Evolutionary conservation across 352 stramenopile genomes (phyloP).

Genomic region (Phytophthora ohioensis): DNA sequence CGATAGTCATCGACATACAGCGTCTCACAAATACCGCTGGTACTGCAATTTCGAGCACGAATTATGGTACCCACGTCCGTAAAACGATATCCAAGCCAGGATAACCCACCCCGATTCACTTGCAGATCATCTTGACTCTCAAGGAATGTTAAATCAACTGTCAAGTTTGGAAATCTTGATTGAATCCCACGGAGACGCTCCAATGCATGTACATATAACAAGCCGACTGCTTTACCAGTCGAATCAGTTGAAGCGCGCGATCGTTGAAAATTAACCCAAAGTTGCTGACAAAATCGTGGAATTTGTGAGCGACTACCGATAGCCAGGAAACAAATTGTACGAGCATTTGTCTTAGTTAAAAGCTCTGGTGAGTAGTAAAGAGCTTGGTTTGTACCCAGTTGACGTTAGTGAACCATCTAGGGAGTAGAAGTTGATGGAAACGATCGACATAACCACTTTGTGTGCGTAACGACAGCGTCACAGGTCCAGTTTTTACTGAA

Average conservation of each 20-base stretch:
- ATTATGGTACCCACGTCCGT: constrained; percentile 38
- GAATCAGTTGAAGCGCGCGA: constrained; percentile 23
- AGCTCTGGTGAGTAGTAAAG: constrained; percentile 40
- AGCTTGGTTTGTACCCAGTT: constrained; percentile 45
- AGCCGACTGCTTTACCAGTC: not conserved
- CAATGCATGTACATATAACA: constrained; percentile 30
- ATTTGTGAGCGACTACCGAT: not conserved
- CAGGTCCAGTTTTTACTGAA: not conserved
- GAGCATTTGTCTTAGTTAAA: not conserved
- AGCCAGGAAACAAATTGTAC: constrained; percentile 34
- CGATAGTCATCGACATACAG: constrained; percentile 56
- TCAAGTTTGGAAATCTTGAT: constrained; percentile 14
- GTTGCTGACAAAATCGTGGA: constrained; percentile 31
- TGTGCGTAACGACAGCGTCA: constrained; percentile 26
- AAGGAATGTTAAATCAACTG: constrained; percentile 33
- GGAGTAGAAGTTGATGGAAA: constrained; percentile 51
- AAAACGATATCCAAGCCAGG: constrained; percentile 19
- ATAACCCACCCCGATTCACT: constrained; percentile 14
- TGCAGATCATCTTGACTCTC: constrained; percentile 38
- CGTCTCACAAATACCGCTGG: constrained; percentile 35
- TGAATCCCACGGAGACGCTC: constrained; percentile 13
- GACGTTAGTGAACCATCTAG: constrained; percentile 36
- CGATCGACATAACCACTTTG: constrained; percentile 47
- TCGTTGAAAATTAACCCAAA: constrained; percentile 36
- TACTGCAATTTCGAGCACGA: constrained; percentile 25